These are phyloP conservation scores for Globisporangium solare DNA, from an alignment of 352 stramenopile species.

Conservation along the genomic window DNA sequence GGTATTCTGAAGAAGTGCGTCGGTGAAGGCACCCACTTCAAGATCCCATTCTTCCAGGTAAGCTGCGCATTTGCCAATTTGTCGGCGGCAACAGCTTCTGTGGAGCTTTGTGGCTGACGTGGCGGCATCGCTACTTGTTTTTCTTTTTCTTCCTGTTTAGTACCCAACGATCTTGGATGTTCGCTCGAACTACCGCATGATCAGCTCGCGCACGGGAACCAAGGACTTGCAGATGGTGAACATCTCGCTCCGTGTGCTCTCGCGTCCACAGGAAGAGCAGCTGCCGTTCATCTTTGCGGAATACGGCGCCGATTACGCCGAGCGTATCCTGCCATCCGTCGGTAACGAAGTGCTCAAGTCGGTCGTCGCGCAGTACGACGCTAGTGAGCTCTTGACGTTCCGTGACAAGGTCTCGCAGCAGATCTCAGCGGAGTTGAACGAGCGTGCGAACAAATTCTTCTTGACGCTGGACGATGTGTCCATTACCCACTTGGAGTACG, in stretches of 20 bases:
- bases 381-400: conserved; percentile 98
- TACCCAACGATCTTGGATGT: conserved; percentile 99
- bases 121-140: neutral
- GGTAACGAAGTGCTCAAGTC: conserved; percentile 95
- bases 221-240: conserved; percentile 99
- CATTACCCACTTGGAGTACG: conserved; percentile 99
- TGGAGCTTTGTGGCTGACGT: neutral
- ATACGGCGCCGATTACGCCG: conserved; percentile 97
- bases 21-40: conserved; percentile 98
- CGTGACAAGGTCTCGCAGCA: conserved; percentile 96
- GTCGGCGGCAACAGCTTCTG: neutral
- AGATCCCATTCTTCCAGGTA: conserved; percentile 96
- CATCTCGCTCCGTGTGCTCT: conserved; percentile 97
- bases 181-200: conserved; percentile 95
- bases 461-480: conserved; percentile 99
- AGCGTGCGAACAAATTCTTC: conserved; percentile 96
- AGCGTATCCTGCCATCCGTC: conserved; percentile 99
- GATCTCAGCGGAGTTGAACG: conserved; percentile 96
- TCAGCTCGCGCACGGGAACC: conserved; percentile 95
- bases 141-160: conserved; percentile 38
- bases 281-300: conserved; percentile 96
- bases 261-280: conserved; percentile 92
- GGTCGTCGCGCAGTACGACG: conserved; percentile 98
- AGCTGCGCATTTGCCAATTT: neutral
- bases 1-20: conserved; percentile 95